Evolutionary conservation across 176 grass and related monocot genomes (phyloP), one percentile per base, ranked within the genome.

Genomic region (Eragrostis curvula): DNA sequence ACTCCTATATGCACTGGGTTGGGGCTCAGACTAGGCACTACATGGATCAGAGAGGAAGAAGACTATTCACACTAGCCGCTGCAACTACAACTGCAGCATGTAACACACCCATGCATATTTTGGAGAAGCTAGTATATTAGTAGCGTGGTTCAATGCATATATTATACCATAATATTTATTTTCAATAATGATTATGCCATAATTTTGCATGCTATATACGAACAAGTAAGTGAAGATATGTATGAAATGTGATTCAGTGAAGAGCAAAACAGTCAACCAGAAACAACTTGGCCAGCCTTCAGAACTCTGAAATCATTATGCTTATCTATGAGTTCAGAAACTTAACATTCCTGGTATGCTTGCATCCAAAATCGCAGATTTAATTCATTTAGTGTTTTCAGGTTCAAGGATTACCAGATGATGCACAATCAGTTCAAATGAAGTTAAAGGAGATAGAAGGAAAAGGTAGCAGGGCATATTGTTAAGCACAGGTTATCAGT

Each of bases 1-100:
- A 61, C 62, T n/a, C 65, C 73, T 75, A 6, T 48, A 64, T 32
- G 20, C 73, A 48, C 46, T 83, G 82, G 17, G 27, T 28, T 65
- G 74, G 80, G 39, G 65, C 66, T 83, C 29, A 72, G 27, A 25
- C 74, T 83, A 66, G 23, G 40, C 32, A 9, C 73, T 66, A 5
- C n/a, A 48, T 58, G 67, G 41, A 67, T 63, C 53, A 51, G 65
- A 51, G 55, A 70, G 30, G 64, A 53, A 21, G 4, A 43, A 12
- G 66, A 46, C 63, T 57, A 49, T 2, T 71, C 16, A 78, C 40
- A 59, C n/a, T 36, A 77, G 62, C 75, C 48, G 42, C 75, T 44
- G 50, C 43, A 52, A 30, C 59, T 67, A 12, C 81, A 52, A 30
- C 59, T 67, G 8, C 81, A 75, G 46, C 49, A 20, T 52, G 61